Evolutionary conservation across 1,284 basidiomycete species (phyloP).

Genomic region (Irpex sp.): DNA sequence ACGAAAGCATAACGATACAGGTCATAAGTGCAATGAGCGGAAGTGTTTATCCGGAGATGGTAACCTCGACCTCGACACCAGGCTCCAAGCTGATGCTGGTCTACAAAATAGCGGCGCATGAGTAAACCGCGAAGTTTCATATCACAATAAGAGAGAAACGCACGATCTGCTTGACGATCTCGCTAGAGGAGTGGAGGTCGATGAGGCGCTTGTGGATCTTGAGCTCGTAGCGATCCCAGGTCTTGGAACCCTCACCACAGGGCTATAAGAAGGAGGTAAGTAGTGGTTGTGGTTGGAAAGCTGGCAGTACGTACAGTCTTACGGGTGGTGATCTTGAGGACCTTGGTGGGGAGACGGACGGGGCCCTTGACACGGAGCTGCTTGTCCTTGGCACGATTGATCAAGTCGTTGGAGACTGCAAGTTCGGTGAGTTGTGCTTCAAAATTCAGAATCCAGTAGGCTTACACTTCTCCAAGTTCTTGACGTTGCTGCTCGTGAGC

Average conservation of each 20-base stretch:
- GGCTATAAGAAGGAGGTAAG: slow-evolving; percentile 49
- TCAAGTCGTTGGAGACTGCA: slow-evolving; percentile 87
- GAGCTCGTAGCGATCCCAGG: slow-evolving; percentile 99
- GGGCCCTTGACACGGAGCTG: slow-evolving; percentile 99
- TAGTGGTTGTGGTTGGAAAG: neutral
- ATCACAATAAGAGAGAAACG: slow-evolving; percentile 29
- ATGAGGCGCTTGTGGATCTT: slow-evolving; percentile 99
- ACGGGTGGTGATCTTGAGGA: slow-evolving; percentile 97
- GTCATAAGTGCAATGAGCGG: neutral
- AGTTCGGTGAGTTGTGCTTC: neutral
- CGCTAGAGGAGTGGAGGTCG: slow-evolving; percentile 97
- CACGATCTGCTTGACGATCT: slow-evolving; percentile 99
- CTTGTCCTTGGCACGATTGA: slow-evolving; percentile 99
- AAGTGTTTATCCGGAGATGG: slow-evolving; percentile 68
- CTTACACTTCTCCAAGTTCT: slow-evolving; percentile 97
- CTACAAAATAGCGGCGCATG: slow-evolving; percentile 36
- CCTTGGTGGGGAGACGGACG: slow-evolving; percentile 98
- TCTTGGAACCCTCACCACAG: slow-evolving; percentile 99
- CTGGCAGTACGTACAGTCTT: slow-evolving; percentile 74
- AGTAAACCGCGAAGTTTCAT: neutral
- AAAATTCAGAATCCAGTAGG: neutral
- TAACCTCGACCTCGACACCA: slow-evolving; percentile 99
- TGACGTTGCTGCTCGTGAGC: slow-evolving; percentile 96
- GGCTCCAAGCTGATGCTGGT: slow-evolving; percentile 98
- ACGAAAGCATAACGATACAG: slow-evolving; percentile 7